A percentile compares a stretch with the other conserved stretches of the same genome.
Conservation (phyloP, 495 filamentous ascomycete species). For the Acidomyces sp. region DNA sequence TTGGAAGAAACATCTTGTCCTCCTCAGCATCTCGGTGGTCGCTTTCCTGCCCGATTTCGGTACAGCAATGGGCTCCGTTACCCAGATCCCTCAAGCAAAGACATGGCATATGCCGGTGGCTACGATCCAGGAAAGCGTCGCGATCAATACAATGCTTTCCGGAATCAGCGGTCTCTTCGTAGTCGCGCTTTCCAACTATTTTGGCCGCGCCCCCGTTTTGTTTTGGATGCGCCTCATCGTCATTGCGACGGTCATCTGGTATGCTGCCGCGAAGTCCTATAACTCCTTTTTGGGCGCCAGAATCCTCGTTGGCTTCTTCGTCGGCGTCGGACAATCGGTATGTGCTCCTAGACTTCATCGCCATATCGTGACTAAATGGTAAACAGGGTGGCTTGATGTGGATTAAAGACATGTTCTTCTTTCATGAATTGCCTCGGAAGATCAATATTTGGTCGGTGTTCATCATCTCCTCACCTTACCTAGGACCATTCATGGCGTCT, state of each 20-base stretch:
- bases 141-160: constrained; percentile 5
- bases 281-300: constrained; percentile 10
- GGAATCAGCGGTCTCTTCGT: constrained; percentile 8
- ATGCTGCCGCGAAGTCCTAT: constrained; percentile 6
- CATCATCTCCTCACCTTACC: constrained; percentile 12
- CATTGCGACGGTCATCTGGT: constrained; percentile 7
- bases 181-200: constrained; percentile 12
- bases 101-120: constrained; percentile 8
- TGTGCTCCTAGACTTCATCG: not conserved
- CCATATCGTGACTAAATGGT: not conserved
- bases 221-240: constrained; percentile 7
- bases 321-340: constrained; percentile 3
- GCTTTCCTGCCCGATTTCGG: constrained; percentile 10
- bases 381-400: constrained; percentile 11
- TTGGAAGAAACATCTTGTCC: constrained; percentile 10
- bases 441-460: constrained; percentile 11
- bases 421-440: constrained; percentile 14
- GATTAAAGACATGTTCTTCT: constrained; percentile 19
- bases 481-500: constrained; percentile 10
- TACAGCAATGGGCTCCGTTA: not conserved
- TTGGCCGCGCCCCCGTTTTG: constrained; percentile 12
- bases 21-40: constrained; percentile 8
- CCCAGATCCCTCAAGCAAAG: constrained; percentile 5
- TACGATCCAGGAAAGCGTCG: constrained; percentile 5
- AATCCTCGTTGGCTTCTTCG: constrained; percentile 8